Percentiles rank a stretch among this genome's conserved stretches.
Conservation (phyloP, 805 yeast species). For the Alloascoidea africana region DNA sequence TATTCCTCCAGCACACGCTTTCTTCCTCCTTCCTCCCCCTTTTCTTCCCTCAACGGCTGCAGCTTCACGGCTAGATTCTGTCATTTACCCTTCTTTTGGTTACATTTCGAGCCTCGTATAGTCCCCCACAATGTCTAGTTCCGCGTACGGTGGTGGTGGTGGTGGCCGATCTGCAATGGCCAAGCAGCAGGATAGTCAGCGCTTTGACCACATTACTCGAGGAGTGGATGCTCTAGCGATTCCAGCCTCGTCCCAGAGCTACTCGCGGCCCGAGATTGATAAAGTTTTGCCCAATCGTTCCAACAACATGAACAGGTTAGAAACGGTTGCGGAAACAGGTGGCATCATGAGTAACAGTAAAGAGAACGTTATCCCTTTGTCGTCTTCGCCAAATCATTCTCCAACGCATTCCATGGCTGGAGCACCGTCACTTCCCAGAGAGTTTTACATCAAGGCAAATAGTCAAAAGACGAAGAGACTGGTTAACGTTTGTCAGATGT, state of each 20-base stretch:
- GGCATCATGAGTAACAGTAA: no score
- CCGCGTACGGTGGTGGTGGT: no score
- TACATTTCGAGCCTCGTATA: conserved; percentile 1
- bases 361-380: not conserved
- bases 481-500: conserved; percentile 87
- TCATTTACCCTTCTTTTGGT: no score
- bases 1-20: no score
- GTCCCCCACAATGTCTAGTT: no score
- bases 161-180: no score
- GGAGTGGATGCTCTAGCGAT: not conserved
- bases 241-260: no score
- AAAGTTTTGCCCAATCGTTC: not conserved
- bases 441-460: conserved; percentile 42
- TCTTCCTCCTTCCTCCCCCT: no score
- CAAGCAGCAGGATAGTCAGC: no score
- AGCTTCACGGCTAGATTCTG: no score
- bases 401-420: not conserved
- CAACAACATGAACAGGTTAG: not conserved
- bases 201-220: conserved; percentile 1
- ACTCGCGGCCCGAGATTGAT: conserved; percentile 1
- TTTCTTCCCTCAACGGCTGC: no score
- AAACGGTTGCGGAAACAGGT: not conserved
- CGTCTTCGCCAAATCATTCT: not conserved
- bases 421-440: conserved; percentile 13
- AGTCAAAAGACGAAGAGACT: conserved; percentile 69